Percentiles rank a stretch among this genome's conserved stretches.
Evolutionary conservation across 2,329 filamentous ascomycete species (phyloP).

Genomic region (Stemphylium vesicarium): DNA sequence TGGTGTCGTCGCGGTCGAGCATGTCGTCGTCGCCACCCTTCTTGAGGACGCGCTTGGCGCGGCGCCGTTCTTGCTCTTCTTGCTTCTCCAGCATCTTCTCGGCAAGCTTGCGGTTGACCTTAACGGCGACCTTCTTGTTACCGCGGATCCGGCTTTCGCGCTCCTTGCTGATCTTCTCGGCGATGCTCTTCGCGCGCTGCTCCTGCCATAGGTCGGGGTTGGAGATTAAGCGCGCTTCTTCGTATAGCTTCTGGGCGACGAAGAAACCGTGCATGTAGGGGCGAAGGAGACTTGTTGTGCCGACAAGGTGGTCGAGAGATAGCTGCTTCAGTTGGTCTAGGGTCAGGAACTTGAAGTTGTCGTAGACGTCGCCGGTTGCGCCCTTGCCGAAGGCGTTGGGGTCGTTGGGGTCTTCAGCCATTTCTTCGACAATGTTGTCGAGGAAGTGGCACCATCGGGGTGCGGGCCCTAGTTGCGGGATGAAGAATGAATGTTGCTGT

Average conservation of each 20-base stretch:
- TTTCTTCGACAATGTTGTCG: conserved; percentile 97
- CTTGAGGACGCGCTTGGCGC: conserved; percentile 60
- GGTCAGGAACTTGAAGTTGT: conserved; percentile 99
- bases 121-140: conserved; percentile 86
- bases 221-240: conserved; percentile 89
- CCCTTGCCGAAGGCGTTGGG: conserved; percentile 62
- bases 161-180: conserved; percentile 96
- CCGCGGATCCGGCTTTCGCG: conserved; percentile 93
- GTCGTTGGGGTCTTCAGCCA: conserved; percentile 81
- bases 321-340: conserved; percentile 82
- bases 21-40: conserved; percentile 62
- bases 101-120: conserved; percentile 83
- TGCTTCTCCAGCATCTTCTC: conserved; percentile 70
- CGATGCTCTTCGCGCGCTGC: conserved; percentile 86
- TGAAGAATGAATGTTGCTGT: conserved; percentile 93
- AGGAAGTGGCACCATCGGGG: conserved; percentile 96
- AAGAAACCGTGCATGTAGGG: conserved; percentile 99
- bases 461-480: conserved; percentile 89
- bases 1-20: conserved; percentile 34
- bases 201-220: conserved; percentile 96
- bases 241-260: conserved; percentile 91
- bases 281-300: conserved; percentile 84
- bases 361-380: conserved; percentile 80
- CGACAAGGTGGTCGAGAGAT: conserved; percentile 86
- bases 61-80: conserved; percentile 65